Evolutionary conservation across 345 rosid genomes (phyloP).

Genomic region (Pistacia atlantica): DNA sequence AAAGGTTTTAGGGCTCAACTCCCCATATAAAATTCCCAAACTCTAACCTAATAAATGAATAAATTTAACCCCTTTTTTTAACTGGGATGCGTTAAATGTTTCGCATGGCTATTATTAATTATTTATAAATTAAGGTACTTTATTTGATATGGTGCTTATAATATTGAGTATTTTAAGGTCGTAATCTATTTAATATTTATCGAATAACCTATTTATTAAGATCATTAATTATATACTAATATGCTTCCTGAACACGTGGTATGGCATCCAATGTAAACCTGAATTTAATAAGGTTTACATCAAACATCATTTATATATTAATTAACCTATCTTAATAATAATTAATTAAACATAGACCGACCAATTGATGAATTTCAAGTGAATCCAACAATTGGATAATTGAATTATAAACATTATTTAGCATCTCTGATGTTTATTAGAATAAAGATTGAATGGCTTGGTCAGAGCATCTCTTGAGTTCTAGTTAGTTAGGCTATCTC

Average conservation of each 20-base stretch:
- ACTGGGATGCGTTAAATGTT: no score
- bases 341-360: neutral
- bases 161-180: no score
- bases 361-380: neutral
- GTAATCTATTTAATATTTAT: neutral
- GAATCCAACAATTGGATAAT: conserved; percentile 16
- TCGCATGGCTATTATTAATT: no score
- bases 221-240: neutral
- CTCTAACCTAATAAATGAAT: neutral
- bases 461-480: conserved; percentile 16
- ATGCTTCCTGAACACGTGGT: conserved; percentile 16
- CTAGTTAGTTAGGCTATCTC: conserved; percentile 32
- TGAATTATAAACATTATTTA: conserved; percentile 11
- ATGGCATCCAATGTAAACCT: conserved; percentile 22
- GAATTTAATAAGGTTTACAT: neutral
- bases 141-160: no score
- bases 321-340: neutral
- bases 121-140: no score
- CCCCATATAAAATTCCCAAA: neutral
- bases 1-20: neutral
- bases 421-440: neutral
- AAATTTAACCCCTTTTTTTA: no score
- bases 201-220: neutral
- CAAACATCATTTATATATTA: neutral
- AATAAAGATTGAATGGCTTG: neutral